Evolutionary conservation across 2,329 filamentous ascomycete species (phyloP), one percentile per base, ranked within the genome.

Genomic region (Thelonectria discophora): DNA sequence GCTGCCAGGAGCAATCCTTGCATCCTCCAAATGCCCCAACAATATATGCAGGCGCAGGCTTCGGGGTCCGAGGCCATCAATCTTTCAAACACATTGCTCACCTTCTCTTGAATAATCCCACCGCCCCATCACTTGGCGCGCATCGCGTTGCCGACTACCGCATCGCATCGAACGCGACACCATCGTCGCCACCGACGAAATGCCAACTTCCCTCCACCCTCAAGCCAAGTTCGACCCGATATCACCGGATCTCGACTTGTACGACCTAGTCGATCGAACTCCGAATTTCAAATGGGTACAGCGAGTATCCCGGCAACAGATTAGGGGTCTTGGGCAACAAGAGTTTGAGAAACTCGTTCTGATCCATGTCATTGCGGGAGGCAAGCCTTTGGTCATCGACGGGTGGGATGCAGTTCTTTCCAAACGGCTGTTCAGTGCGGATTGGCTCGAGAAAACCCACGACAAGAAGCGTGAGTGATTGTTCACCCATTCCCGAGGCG

Each of bases 141-240:
- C 27, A 47, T 20, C 27, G 32, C 30, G 15, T 40, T 24, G 5
- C 27, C 27, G 17, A 21, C 13, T 21, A 18, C 47, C 3, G 40
- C 34, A 50, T 27, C 55, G 18, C 20, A 37, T 30, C 20, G 20
- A 21, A 15, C 46, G 52, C 51, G 58, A 56, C 55, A 50, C 32
- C 13, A 37, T 15, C 40, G 21, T 10, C 17, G 56, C 53, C 32
- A 34, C 17, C 55, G 58, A 63, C 71, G 84, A 72, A 27, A 97
- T 97, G 93, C 90, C 92, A 56, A 80, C 83, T 15, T 84, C 90
- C 13, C 82, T 90, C 60, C 88, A 94, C 70, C 92, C 92, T 1
- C 90, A 93, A 73, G 93, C 93, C 15, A 92, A 93, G 53, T 98
- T 98, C 76, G 93, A 97, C 76, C 94, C 94, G 1, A 91, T 98